Evolutionary conservation across 139 green algal species (phyloP), one percentile per base, ranked within the genome.

Genomic region (Desmodesmus armatus): DNA sequence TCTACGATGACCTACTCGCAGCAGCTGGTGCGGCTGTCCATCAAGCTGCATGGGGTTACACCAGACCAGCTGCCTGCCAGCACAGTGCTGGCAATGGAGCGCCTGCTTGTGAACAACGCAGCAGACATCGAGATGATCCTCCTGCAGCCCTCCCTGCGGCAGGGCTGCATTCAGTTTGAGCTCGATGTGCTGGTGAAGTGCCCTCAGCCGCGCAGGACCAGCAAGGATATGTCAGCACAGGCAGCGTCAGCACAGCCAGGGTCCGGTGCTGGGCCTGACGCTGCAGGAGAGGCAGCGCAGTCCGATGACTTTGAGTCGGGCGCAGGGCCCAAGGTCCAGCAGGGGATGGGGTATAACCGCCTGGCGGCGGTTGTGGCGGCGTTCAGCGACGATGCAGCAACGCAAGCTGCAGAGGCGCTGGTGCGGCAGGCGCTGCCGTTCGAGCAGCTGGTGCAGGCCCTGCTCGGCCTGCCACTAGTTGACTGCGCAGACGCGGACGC

Each of bases 31-130:
- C 33, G 66, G 13, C 11, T 74, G 5, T 74, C 66, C 27, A 15
- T 74, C 15, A 74, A 74, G 66, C 25, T 74, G 35, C 66, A 74
- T 47, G 66, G 66, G 5, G 66, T 74, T 7, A 74, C 66, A 33
- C 66, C 66, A 47, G 66, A 74, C 7, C 33, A 74, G 33, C 66
- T 74, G 66, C 66, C 66, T 29, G 7, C 35, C 4, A 9, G 3
- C 13, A 74, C 66, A 5, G 66, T 74, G 66, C 15, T 15, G 13
- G 33, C 66, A 29, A 31, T 74, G n/a, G 3, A 25, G 17, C 11
- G n/a, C 15, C 35, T 74, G 62, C 62, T 65, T 39, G 17, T 60
- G 9, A 43, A 31, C 9, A 49, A n/a, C n/a, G 66, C 15, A 44
- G 66, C 66, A 37, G 66, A 74, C 15, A 15, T 74, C 3, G 66